Percentiles rank a stretch among this genome's conserved stretches.
Conservation (phyloP, 306 rosid genomes). For the Styphnolobium japonicum region DNA sequence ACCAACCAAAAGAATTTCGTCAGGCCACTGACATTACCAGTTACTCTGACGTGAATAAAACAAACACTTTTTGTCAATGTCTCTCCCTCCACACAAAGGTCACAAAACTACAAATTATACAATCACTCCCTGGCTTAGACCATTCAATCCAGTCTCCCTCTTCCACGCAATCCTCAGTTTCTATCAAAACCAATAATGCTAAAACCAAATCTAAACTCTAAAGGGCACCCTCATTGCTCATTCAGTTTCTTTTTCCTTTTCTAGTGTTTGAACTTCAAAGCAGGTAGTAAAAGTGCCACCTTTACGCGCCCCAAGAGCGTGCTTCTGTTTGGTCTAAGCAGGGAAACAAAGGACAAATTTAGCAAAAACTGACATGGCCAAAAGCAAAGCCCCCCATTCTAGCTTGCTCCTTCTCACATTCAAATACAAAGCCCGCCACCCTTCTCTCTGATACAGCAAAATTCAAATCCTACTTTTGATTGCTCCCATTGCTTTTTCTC, state of each 20-base stretch:
- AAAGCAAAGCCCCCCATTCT: constrained; percentile 3
- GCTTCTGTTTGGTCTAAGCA: constrained; percentile 28
- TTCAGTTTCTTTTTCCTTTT: background rate
- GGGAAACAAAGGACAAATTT: constrained; percentile 28
- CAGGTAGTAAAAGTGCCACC: constrained; percentile 9
- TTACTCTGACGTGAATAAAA: background rate
- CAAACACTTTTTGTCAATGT: constrained; percentile 31
- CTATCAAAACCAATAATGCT: constrained; percentile 8
- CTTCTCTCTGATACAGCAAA: constrained; percentile 19
- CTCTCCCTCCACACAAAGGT: constrained; percentile 27
- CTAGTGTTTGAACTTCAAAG: constrained; percentile 21
- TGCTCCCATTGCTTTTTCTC: constrained; percentile 20
- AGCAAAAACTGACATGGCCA: constrained; percentile 44
- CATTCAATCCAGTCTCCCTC: constrained; percentile 1
- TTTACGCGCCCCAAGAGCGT: constrained; percentile 30
- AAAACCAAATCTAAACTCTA: background rate
- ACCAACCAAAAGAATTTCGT: constrained; percentile 30
- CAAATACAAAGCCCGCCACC: constrained; percentile 92
- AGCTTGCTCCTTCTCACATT: constrained; percentile 34
- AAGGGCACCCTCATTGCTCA: background rate
- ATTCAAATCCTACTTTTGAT: constrained; percentile 43
- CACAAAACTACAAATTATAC: constrained; percentile 25
- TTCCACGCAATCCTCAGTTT: background rate
- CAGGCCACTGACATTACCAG: constrained; percentile 23
- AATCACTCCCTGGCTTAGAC: background rate